Conservation (phyloP, 805 yeast species). For the Pichia cabralensis region DNA sequence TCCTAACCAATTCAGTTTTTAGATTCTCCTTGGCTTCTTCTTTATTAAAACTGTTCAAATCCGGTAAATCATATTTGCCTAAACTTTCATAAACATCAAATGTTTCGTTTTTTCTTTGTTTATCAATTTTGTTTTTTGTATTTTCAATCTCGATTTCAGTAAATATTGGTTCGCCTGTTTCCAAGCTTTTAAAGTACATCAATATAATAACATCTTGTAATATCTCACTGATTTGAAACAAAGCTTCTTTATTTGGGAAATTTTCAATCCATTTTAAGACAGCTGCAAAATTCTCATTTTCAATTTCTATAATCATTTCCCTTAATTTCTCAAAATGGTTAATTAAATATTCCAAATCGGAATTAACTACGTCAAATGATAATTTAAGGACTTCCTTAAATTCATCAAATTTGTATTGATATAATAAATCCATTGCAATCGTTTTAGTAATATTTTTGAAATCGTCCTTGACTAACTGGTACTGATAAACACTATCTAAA, state of each 20-base stretch:
- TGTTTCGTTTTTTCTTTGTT: neutral
- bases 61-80: too few species aligned
- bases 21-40: neutral
- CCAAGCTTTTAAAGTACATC: too few species aligned
- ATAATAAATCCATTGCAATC: slow-evolving; percentile 23
- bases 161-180: too few species aligned
- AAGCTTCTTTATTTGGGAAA: too few species aligned
- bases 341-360: neutral
- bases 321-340: slow-evolving; percentile 1
- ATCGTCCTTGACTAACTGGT: slow-evolving; percentile 3
- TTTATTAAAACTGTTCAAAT: slow-evolving; percentile 1
- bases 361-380: too few species aligned
- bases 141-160: slow-evolving; percentile 1
- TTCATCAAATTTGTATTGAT: slow-evolving; percentile 23
- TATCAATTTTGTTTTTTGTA: neutral
- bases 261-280: slow-evolving; percentile 4
- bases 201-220: too few species aligned
- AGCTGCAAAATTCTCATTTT: slow-evolving; percentile 2
- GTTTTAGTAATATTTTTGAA: slow-evolving; percentile 15
- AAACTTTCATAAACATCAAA: too few species aligned
- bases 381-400: neutral
- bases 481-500: slow-evolving; percentile 5
- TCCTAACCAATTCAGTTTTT: neutral
- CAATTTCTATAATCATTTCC: neutral
- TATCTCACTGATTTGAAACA: too few species aligned